These are phyloP conservation scores for Tylopilus felleus DNA, from an alignment of 768 basidiomycete species.

Conservation along the genomic window DNA sequence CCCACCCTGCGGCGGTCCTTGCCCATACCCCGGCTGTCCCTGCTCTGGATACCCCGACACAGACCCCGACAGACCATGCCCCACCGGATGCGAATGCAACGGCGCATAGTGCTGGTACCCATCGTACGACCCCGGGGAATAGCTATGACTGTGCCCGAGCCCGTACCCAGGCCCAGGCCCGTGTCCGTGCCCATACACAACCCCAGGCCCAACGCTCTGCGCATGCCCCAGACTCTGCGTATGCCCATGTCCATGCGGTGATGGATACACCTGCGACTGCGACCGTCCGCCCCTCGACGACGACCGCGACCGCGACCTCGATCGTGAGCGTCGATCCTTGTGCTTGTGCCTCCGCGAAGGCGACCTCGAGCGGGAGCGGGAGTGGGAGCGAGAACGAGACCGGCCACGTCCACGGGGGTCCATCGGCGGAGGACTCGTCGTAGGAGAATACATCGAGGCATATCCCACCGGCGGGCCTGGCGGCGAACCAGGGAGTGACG, in stretches of 20 bases:
- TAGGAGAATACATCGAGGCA: neutral
- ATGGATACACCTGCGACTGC: neutral
- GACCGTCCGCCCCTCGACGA: neutral
- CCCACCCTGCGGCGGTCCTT: neutral
- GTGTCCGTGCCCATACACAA: neutral
- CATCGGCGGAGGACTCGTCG: neutral
- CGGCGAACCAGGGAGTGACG: neutral
- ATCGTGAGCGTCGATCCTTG: neutral
- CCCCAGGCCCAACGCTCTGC: neutral
- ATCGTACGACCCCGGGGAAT: neutral
- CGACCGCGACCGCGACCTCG: neutral
- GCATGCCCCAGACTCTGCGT: neutral
- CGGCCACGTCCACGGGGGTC: neutral
- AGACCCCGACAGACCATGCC: neutral
- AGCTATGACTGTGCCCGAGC: neutral
- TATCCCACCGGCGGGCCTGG: neutral
- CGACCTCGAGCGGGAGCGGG: neutral
- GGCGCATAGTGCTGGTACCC: conserved; percentile 6
- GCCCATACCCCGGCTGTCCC: neutral
- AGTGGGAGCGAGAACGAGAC: neutral
- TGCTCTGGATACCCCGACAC: neutral
- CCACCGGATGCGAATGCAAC: conserved; percentile 4
- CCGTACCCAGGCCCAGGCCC: neutral
- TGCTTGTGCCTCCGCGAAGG: neutral
- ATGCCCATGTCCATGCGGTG: neutral